Conservation (phyloP, 192 early-diverging fungal species). For the Backusella mclennaniae region DNA sequence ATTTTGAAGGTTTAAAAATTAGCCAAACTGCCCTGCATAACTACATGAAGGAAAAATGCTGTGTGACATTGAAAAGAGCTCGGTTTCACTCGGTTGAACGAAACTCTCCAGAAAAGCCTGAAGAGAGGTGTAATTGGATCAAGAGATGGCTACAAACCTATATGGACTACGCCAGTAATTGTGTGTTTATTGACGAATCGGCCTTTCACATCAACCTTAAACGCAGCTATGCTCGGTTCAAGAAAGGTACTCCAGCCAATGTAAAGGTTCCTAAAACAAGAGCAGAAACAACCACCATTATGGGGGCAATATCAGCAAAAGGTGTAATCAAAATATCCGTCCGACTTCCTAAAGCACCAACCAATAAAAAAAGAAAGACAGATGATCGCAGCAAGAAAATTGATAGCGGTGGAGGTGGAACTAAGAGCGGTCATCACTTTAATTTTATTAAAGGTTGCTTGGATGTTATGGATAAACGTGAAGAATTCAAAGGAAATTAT, state of each 20-base stretch:
- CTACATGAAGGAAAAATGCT: neutral
- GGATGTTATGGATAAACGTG: no score
- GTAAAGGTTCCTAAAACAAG: neutral
- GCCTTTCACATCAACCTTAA: constrained; percentile 30
- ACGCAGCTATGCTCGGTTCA: constrained; percentile 18
- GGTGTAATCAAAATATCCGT: constrained; percentile 3
- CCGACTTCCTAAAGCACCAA: neutral
- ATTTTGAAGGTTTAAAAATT: neutral
- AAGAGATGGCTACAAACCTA: neutral
- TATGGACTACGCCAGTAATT: neutral
- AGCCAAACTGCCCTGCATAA: neutral
- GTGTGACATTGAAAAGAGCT: neutral
- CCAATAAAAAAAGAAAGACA: constrained; percentile 3
- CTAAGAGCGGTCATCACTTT: neutral
- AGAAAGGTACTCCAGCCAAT: constrained; percentile 14
- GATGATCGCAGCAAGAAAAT: neutral
- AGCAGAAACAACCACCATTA: constrained; percentile 11
- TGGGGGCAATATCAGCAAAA: constrained; percentile 12
- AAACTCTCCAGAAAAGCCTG: constrained; percentile 10
- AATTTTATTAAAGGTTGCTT: no score
- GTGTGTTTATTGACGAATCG: constrained; percentile 31
- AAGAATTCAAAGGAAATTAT: no score
- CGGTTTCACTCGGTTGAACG: neutral
- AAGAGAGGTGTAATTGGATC: constrained; percentile 13
- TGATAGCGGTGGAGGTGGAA: constrained; percentile 18